These are phyloP conservation scores for Termitomyces sp. DNA, from an alignment of 768 basidiomycete species.

Conservation along the genomic window DNA sequence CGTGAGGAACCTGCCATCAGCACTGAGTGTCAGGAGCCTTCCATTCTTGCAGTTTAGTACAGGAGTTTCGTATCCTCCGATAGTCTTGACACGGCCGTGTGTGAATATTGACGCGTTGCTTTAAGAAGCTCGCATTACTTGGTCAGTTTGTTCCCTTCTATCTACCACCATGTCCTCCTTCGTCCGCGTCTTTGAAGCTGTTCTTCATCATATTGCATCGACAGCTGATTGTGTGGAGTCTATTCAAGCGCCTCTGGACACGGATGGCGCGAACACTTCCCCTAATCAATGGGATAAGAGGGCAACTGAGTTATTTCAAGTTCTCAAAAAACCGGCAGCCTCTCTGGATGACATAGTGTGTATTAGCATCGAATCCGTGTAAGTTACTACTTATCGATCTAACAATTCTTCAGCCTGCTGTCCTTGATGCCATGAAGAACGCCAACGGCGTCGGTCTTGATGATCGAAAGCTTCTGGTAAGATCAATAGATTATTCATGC, in stretches of 20 bases:
- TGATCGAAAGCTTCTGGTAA: conserved; percentile 57
- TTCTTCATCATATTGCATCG: conserved; percentile 19
- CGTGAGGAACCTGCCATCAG: background rate
- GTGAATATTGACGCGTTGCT: background rate
- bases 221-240: conserved; percentile 19
- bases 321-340: conserved; percentile 24
- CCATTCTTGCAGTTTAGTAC: background rate
- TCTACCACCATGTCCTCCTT: conserved; percentile 6
- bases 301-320: conserved; percentile 22
- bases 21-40: conserved; percentile 3
- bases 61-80: conserved; percentile 14
- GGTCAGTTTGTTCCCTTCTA: conserved; percentile 4
- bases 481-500: conserved; percentile 13
- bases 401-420: conserved; percentile 36
- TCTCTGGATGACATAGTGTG: conserved; percentile 25
- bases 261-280: conserved; percentile 26
- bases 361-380: background rate
- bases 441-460: conserved; percentile 35
- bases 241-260: conserved; percentile 24
- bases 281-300: conserved; percentile 17
- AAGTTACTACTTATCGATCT: background rate
- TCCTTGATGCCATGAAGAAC: conserved; percentile 42
- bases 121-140: conserved; percentile 3
- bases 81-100: conserved; percentile 1
- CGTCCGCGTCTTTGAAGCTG: background rate